These are phyloP conservation scores for Linderina pennispora DNA, from an alignment of 192 early-diverging fungal species.

Conservation along the genomic window DNA sequence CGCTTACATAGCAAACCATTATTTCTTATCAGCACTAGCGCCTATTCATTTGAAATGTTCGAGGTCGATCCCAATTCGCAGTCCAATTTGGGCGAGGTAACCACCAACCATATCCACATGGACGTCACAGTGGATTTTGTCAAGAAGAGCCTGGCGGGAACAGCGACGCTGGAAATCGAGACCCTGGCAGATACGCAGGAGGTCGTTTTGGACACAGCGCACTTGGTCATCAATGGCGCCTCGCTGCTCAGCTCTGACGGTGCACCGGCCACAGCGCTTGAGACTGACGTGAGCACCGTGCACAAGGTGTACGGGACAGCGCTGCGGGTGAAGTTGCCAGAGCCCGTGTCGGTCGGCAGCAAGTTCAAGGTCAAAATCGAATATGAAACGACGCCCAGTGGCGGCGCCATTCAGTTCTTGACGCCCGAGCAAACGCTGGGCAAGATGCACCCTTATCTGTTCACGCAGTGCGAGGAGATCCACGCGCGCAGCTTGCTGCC, in stretches of 20 bases:
- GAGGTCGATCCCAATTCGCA: constrained; percentile 76
- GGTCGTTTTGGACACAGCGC: constrained; percentile 68
- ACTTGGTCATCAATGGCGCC: constrained; percentile 42
- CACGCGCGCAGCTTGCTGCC: constrained; percentile 90
- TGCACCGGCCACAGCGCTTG: constrained; percentile 2
- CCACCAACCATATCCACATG: constrained; percentile 72
- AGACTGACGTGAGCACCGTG: constrained; percentile 31
- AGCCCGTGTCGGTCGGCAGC: constrained; percentile 36
- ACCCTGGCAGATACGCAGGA: constrained; percentile 50
- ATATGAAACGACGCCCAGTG: constrained; percentile 74
- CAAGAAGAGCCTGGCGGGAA: constrained; percentile 57
- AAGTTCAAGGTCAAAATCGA: constrained; percentile 56
- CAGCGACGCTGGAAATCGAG: constrained; percentile 55
- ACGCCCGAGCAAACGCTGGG: constrained; percentile 90
- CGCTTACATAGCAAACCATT: too few species aligned
- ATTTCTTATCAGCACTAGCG: background rate
- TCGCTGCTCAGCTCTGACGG: constrained; percentile 1
- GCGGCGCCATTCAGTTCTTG: constrained; percentile 91
- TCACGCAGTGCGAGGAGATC: constrained; percentile 96
- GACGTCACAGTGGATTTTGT: constrained; percentile 73
- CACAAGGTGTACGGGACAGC: constrained; percentile 68
- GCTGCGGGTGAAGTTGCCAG: constrained; percentile 57
- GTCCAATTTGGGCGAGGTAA: constrained; percentile 70
- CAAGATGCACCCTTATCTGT: constrained; percentile 89
- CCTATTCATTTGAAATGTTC: constrained; percentile 12